These are phyloP conservation scores for Colletotrichum graminicola DNA, from an alignment of 2,329 filamentous ascomycete genomes.

Conservation along the genomic window DNA sequence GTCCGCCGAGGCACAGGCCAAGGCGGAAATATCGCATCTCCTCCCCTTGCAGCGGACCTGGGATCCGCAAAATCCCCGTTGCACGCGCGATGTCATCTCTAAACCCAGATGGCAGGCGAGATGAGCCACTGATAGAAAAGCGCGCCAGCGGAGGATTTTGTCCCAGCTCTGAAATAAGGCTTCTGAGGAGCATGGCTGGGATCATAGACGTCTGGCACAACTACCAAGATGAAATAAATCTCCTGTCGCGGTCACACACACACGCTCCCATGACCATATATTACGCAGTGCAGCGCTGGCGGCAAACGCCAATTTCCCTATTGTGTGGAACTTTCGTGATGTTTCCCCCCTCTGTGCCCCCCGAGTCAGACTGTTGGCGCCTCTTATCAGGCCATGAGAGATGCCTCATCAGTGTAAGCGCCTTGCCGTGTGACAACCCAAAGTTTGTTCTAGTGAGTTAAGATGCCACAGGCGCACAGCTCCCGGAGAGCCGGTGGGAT, in stretches of 20 bases:
- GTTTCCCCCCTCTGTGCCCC: not conserved
- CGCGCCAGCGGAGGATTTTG: not conserved
- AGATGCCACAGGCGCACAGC: slow-evolving; percentile 11
- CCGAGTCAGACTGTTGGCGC: not conserved
- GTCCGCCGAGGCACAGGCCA: slow-evolving; percentile 36
- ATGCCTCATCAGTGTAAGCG: slow-evolving; percentile 29
- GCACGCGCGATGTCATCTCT: not conserved
- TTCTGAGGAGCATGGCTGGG: not conserved
- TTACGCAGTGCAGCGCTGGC: not conserved
- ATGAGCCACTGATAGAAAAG: slow-evolving; percentile 11
- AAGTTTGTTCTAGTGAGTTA: not conserved
- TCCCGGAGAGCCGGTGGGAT: not conserved
- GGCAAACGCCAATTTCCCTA: slow-evolving; percentile 4
- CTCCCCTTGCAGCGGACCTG: not conserved
- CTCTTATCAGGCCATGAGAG: not conserved
- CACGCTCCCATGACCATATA: no score
- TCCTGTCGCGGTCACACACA: not conserved
- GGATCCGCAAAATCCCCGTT: not conserved
- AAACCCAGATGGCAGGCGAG: not conserved
- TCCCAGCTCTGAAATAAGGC: not conserved
- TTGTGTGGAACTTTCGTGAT: not conserved
- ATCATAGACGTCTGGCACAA: not conserved
- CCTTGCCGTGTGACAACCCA: slow-evolving; percentile 4
- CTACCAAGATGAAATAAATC: not conserved
- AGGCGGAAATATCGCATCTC: slow-evolving; percentile 14